Percentiles rank a stretch among this genome's conserved stretches.
Evolutionary conservation across 2,329 filamentous ascomycete species (phyloP).

Genomic region (Dothistroma septosporum): DNA sequence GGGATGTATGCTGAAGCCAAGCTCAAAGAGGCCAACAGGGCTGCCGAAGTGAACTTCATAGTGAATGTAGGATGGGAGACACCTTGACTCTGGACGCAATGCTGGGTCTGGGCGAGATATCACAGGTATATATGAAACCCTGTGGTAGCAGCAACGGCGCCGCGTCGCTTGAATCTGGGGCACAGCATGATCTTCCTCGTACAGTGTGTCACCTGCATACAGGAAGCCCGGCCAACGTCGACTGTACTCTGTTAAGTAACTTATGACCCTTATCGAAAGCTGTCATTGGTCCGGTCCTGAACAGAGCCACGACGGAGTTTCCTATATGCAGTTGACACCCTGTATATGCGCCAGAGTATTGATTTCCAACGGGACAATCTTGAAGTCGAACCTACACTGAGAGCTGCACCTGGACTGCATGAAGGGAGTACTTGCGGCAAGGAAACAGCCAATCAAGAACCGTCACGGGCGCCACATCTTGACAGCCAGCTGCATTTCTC

Average conservation of each 20-base stretch:
- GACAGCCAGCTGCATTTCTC: background rate
- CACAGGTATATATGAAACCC: background rate
- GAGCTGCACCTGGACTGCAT: background rate
- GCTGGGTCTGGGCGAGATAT: background rate
- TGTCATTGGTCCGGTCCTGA: too few relatives aligned
- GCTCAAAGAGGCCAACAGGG: conserved; percentile 1
- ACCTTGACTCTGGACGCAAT: background rate
- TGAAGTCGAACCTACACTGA: background rate
- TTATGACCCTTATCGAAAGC: too few relatives aligned
- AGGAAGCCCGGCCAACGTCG: too few relatives aligned
- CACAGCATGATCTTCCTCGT: background rate
- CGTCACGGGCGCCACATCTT: background rate
- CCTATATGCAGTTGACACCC: too few relatives aligned
- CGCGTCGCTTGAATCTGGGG: background rate
- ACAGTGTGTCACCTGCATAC: too few relatives aligned
- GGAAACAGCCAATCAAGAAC: background rate
- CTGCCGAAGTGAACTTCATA: conserved; percentile 4
- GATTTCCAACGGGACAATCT: background rate
- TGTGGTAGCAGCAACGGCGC: background rate
- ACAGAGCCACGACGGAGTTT: too few relatives aligned
- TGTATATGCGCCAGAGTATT: background rate
- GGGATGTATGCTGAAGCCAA: conserved; percentile 7
- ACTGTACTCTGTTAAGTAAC: too few relatives aligned
- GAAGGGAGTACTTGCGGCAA: background rate
- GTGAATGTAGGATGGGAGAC: background rate